Evolutionary conservation across 176 grass and related monocot species (phyloP), one percentile per base, ranked within the genome.

Genomic region (Tillandsia fasciculata): DNA sequence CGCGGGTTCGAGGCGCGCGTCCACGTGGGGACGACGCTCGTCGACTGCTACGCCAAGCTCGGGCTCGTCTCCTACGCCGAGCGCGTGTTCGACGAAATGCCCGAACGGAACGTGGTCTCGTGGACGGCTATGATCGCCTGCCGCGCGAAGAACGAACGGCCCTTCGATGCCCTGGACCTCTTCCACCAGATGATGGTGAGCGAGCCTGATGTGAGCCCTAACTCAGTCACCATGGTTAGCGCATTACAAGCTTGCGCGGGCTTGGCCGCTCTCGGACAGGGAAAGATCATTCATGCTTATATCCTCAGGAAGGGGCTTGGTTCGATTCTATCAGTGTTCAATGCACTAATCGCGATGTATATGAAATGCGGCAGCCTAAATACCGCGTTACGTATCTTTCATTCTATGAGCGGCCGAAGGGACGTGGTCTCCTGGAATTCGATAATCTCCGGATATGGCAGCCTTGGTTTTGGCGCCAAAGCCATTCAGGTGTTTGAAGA

Each of bases 91-190:
- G 49, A 74, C 56, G 58, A 69, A 59, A 93, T 88, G 84, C 71
- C 70, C 18, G 86, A 81, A 26, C 74, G 79, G 70, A 97, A 85
- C 72, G 63, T 93, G 48, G 86, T 97, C 29, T 90, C 94, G 8
- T 97, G 89, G 89, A 97, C 84, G 64, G 89, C 94, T 75, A 93
- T 97, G 94, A 90, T 97, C 74, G 76, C 71, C 22, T 97, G 87
- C 74, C 90, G 93, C 26, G 75, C 83, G 27, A 83, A 91, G 74
- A 90, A 93, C n/a, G 89, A 99, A 70, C 74, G 79, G n/a, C 70
- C 89, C 15, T 83, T 72, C 63, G 79, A 88, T 75, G 86, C 94
- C 0, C 61, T 97, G 29, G 58, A 70, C 29, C 82, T 97, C n/a
- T 93, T 97, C 76, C 57, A 74, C 52, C 68, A 85, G 66, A 97